Conservation (phyloP, 331 rosid species). For the Spiraea crenata region DNA sequence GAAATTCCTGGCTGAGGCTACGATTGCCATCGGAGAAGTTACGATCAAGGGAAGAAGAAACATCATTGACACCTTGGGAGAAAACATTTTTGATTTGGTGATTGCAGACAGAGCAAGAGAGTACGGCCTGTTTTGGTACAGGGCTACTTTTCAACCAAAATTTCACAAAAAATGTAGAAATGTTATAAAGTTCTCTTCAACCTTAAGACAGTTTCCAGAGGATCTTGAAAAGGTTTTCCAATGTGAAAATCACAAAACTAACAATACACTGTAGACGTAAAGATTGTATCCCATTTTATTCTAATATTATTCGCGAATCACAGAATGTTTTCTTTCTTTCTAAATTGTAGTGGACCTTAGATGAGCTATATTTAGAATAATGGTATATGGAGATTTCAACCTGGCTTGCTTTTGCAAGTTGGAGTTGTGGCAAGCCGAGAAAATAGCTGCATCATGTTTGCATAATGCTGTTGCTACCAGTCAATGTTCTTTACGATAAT, state of each 20-base stretch:
- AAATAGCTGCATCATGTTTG: not conserved
- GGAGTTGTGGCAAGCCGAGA: conserved; percentile 8
- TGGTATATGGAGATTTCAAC: not conserved
- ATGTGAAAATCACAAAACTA: not conserved
- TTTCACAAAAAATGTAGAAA: not conserved
- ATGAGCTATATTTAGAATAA: not conserved
- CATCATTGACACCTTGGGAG: not conserved
- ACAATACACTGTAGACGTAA: not conserved
- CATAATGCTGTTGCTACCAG: not conserved
- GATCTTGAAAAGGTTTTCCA: not conserved
- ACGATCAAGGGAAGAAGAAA: conserved; percentile 22
- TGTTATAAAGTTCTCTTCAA: not conserved
- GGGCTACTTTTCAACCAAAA: not conserved
- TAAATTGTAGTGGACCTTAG: not conserved
- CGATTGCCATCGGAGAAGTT: not conserved
- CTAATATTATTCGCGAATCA: not conserved
- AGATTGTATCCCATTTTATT: not conserved
- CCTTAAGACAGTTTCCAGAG: not conserved
- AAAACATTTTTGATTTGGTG: conserved; percentile 28
- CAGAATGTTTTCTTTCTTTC: not conserved
- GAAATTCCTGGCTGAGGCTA: conserved; percentile 38
- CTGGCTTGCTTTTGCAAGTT: not conserved
- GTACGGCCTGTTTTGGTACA: too few species aligned
- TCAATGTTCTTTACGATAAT: not conserved
- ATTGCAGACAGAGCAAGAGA: not conserved